phyloP scores from a whole-genome alignment of 2,329 filamentous ascomycete species.

The Aspergillus japonicus region DNA sequence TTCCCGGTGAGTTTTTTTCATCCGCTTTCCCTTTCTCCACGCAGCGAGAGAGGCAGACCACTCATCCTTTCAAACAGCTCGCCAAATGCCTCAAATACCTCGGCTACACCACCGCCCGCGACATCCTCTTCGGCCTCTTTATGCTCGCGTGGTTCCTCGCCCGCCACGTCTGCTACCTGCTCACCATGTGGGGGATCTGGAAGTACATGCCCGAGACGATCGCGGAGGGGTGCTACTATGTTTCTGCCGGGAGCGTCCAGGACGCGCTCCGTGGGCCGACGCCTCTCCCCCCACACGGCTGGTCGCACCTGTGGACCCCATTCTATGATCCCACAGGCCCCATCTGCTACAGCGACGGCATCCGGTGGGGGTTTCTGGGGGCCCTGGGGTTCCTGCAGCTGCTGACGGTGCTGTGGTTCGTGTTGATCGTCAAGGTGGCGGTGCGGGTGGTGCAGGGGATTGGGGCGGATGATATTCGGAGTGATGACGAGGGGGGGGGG shows the following conservation, averaged over 20 bases:
- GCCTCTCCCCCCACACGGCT: background rate
- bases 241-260: background rate
- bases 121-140: slow-evolving; percentile 75
- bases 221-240: background rate
- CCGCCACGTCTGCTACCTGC: slow-evolving; percentile 58
- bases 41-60: no score
- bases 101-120: slow-evolving; percentile 68
- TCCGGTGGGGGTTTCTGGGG: slow-evolving; percentile 69
- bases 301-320: background rate
- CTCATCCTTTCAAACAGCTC: slow-evolving; percentile 49
- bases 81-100: slow-evolving; percentile 88
- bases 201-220: background rate
- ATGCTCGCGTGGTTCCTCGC: slow-evolving; percentile 74
- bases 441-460: slow-evolving; percentile 70
- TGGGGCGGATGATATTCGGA: slow-evolving; percentile 74
- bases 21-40: no score
- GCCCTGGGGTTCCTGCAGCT: slow-evolving; percentile 71
- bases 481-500: slow-evolving; percentile 53
- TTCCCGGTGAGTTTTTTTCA: slow-evolving; percentile 1
- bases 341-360: slow-evolving; percentile 69
- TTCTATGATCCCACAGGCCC: slow-evolving; percentile 58
- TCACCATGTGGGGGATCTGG: slow-evolving; percentile 2
- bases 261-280: background rate
- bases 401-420: slow-evolving; percentile 77
- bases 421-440: slow-evolving; percentile 75